A percentile compares a stretch with the other conserved stretches of the same genome.
Evolutionary conservation across 2,329 filamentous ascomycete species (phyloP).

Genomic region (Clonostachys rhizophaga): DNA sequence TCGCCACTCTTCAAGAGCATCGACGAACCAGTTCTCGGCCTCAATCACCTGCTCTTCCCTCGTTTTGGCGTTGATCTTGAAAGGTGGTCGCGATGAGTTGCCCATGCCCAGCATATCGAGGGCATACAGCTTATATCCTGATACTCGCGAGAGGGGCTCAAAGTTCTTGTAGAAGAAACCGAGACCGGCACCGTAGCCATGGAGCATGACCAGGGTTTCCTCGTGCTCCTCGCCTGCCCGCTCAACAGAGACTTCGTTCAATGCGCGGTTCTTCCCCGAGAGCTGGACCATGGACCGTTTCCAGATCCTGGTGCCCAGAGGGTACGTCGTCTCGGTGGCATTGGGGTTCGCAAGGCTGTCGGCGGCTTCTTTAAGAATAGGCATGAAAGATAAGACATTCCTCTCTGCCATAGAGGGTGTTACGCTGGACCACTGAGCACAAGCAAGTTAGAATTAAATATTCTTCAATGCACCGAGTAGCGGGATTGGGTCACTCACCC

Average conservation of each 20-base stretch:
- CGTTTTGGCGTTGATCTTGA: constrained; percentile 80
- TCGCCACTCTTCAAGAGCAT: constrained; percentile 95
- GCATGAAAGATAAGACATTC: constrained; percentile 80
- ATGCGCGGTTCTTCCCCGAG: constrained; percentile 75
- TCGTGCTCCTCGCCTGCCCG: constrained; percentile 73
- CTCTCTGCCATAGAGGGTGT: constrained; percentile 82
- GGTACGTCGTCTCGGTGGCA: constrained; percentile 55
- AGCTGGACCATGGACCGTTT: constrained; percentile 79
- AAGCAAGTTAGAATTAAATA: background rate
- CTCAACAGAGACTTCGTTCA: constrained; percentile 94
- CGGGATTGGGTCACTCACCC: constrained; percentile 51
- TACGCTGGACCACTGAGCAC: constrained; percentile 72
- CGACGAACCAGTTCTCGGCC: constrained; percentile 93
- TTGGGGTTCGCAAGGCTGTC: constrained; percentile 50
- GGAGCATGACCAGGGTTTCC: constrained; percentile 89
- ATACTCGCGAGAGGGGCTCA: constrained; percentile 72
- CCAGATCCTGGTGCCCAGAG: constrained; percentile 83
- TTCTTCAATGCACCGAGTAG: background rate
- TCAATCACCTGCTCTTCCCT: constrained; percentile 76
- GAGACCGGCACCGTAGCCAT: constrained; percentile 92
- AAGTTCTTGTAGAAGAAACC: constrained; percentile 99
- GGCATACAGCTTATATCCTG: constrained; percentile 86
- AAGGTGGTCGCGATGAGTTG: constrained; percentile 76
- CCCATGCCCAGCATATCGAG: constrained; percentile 97
- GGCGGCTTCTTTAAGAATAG: constrained; percentile 74